Evolutionary conservation across 495 filamentous ascomycete genomes (phyloP).

Genomic region (Neurospora cerealis): DNA sequence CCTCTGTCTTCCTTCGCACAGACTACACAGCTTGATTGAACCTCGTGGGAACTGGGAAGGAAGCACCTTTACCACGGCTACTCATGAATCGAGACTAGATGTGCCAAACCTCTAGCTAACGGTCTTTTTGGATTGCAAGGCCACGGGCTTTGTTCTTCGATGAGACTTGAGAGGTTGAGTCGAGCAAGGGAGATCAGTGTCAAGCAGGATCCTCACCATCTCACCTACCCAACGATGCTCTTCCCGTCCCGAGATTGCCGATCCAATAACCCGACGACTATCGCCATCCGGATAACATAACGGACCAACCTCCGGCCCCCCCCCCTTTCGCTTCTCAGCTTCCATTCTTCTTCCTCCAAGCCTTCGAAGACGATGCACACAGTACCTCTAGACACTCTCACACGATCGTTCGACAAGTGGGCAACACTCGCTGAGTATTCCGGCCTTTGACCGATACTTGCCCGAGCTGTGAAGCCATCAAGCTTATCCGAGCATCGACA

Average conservation of each 20-base stretch:
- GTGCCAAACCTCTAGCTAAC: background rate
- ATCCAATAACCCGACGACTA: background rate
- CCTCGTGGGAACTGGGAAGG: background rate
- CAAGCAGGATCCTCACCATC: background rate
- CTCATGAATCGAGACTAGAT: background rate
- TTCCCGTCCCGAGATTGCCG: background rate
- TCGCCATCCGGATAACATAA: background rate
- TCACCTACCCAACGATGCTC: background rate
- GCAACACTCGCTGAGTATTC: background rate
- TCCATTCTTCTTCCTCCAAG: background rate
- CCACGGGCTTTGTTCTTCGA: background rate
- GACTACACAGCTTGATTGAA: background rate
- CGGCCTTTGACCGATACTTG: background rate
- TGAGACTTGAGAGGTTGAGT: background rate
- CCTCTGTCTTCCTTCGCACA: background rate
- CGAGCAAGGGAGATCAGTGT: background rate
- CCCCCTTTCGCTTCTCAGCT: fast-evolving
- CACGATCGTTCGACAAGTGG: background rate
- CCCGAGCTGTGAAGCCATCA: background rate
- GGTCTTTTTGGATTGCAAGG: background rate
- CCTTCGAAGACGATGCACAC: background rate
- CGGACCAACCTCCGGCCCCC: background rate
- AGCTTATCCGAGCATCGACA: background rate
- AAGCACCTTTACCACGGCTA: background rate
- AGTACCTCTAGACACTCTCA: background rate